These are phyloP conservation scores for Sesbania bispinosa DNA, from an alignment of 306 rosid genomes.

Conservation along the genomic window DNA sequence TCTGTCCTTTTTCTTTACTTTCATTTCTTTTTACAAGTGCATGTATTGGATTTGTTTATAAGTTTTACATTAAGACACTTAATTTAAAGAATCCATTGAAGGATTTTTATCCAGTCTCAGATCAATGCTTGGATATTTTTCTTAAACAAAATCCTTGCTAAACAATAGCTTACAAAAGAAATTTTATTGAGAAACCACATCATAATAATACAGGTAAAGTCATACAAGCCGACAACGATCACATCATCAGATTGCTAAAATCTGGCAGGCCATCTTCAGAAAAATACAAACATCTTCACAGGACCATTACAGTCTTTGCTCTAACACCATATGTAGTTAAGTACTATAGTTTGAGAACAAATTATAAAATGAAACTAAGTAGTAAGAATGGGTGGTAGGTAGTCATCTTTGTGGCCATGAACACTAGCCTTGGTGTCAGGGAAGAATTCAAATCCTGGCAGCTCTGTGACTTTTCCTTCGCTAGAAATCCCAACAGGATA, in stretches of 20 bases:
- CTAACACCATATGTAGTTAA: not conserved
- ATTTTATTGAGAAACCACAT: not conserved
- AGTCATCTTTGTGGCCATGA: constrained; percentile 55
- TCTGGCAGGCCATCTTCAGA: not conserved
- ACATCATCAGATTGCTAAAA: not conserved
- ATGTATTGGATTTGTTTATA: too few species aligned
- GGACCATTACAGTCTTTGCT: not conserved
- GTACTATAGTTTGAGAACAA: constrained; percentile 3
- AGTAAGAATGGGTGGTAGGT: constrained; percentile 66
- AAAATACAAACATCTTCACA: not conserved
- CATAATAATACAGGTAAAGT: not conserved
- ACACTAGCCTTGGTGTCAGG: constrained; percentile 67
- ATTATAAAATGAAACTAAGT: constrained; percentile 39
- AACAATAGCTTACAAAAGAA: not conserved
- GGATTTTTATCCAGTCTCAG: too few species aligned
- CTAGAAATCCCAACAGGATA: constrained; percentile 47
- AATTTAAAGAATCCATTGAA: too few species aligned
- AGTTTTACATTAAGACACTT: too few species aligned
- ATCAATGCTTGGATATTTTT: too few species aligned
- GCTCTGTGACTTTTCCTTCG: constrained; percentile 46
- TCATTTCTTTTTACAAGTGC: too few species aligned
- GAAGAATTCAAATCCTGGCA: constrained; percentile 54
- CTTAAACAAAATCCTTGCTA: too few species aligned
- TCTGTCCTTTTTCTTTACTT: too few species aligned
- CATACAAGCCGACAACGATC: not conserved